These are phyloP conservation scores for Fusarium papillatum DNA, from an alignment of 2,329 filamentous ascomycete species.

Conservation along the genomic window DNA sequence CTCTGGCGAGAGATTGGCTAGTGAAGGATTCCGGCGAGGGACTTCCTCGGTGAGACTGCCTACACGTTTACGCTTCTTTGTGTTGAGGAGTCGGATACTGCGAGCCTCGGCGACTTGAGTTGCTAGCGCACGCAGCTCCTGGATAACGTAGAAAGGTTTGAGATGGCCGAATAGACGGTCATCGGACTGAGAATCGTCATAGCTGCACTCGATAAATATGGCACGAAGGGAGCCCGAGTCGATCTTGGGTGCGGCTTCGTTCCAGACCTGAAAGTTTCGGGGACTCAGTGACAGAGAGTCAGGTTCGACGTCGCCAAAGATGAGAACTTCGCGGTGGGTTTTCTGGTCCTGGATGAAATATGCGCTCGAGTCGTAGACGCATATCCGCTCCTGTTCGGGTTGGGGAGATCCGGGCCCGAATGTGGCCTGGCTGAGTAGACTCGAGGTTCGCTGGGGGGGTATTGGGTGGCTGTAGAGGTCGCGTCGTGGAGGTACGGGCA, in stretches of 20 bases:
- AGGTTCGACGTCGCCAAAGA: conserved; percentile 97
- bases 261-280: conserved; percentile 87
- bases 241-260: conserved; percentile 89
- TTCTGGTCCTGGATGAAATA: conserved; percentile 89
- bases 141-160: conserved; percentile 84
- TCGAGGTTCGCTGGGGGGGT: conserved; percentile 39
- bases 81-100: conserved; percentile 50
- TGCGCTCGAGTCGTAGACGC: conserved; percentile 89
- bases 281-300: conserved; percentile 87
- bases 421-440: conserved; percentile 49
- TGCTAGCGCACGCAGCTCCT: conserved; percentile 82
- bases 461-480: conserved; percentile 43
- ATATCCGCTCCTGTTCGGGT: conserved; percentile 62
- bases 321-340: conserved; percentile 83
- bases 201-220: conserved; percentile 97
- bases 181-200: conserved; percentile 83
- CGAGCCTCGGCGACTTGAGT: conserved; percentile 73
- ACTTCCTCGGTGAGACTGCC: conserved; percentile 43
- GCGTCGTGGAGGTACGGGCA: conserved; percentile 38
- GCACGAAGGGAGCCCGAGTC: conserved; percentile 78
- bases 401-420: conserved; percentile 43
- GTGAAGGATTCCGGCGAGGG: conserved; percentile 37
- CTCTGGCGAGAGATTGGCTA: conserved; percentile 48
- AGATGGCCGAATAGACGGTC: conserved; percentile 90
- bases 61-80: conserved; percentile 76